Conservation (phyloP, 192 early-diverging fungal species). For the Pecoramyces ruminantium region DNA sequence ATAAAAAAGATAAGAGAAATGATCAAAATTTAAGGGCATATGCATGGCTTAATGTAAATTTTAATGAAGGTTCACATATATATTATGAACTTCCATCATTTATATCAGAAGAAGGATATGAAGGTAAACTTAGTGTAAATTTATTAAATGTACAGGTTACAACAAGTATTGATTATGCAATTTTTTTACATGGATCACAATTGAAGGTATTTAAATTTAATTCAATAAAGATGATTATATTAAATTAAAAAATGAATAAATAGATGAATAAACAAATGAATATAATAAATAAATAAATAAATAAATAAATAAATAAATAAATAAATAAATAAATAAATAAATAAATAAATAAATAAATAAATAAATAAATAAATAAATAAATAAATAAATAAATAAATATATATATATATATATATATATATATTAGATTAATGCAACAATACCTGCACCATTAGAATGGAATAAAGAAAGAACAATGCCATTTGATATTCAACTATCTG, state of each 20-base stretch:
- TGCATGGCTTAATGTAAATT: background rate
- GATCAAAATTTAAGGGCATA: background rate
- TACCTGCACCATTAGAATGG: background rate
- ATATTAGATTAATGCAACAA: background rate
- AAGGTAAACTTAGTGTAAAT: background rate
- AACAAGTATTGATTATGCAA: background rate
- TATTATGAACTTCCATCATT: background rate
- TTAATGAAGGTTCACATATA: background rate
- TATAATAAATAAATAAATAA: no score
- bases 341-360: no score
- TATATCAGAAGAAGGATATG: background rate
- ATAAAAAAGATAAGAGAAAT: background rate
- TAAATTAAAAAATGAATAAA: no score
- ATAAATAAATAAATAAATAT: no score
- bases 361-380: no score
- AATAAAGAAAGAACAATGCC: background rate
- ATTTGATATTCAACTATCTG: background rate
- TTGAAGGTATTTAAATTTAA: background rate
- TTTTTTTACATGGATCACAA: background rate
- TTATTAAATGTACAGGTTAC: background rate
- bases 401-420: no score
- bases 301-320: no score
- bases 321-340: no score
- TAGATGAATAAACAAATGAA: no score
- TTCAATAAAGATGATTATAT: no score